These are phyloP conservation scores for Bidens hawaiensis DNA, from an alignment of 140 eudicot genomes.

Conservation along the genomic window DNA sequence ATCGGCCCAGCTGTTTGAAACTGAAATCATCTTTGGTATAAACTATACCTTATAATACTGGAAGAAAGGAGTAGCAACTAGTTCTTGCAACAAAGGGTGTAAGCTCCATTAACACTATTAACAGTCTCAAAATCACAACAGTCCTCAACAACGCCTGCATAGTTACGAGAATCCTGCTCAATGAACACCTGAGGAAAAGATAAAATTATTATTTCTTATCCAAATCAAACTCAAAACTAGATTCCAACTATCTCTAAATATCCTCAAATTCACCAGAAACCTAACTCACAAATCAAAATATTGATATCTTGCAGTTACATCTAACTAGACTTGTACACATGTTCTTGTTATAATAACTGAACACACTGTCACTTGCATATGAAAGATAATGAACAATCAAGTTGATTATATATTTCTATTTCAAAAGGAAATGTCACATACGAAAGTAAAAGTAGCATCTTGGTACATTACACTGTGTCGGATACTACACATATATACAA, in stretches of 20 bases:
- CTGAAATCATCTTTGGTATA: background rate
- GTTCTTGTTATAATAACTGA: background rate
- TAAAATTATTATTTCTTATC: slow-evolving; percentile 1
- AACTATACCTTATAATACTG: slow-evolving; percentile 70
- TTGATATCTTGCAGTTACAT: background rate
- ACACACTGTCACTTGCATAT: no score
- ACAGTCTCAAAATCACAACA: slow-evolving; percentile 94
- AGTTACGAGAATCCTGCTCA: slow-evolving; percentile 68
- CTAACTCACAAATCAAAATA: slow-evolving; percentile 5
- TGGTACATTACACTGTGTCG: no score
- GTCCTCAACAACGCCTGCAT: slow-evolving; percentile 75
- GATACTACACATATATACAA: no score
- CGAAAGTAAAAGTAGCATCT: no score
- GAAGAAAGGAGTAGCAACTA: slow-evolving; percentile 85
- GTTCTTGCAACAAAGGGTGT: slow-evolving; percentile 80
- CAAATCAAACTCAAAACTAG: background rate
- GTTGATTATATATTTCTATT: no score
- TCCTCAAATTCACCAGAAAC: slow-evolving; percentile 2
- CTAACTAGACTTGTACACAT: slow-evolving; percentile 5
- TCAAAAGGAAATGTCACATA: no score
- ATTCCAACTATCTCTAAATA: background rate
- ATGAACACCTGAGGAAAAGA: slow-evolving; percentile 15
- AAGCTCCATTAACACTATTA: slow-evolving; percentile 62
- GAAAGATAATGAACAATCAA: no score
- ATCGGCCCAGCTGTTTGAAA: background rate